Evolutionary conservation across 345 rosid genomes (phyloP), one percentile per base, ranked within the genome.

Genomic region (Nasturtium officinale): DNA sequence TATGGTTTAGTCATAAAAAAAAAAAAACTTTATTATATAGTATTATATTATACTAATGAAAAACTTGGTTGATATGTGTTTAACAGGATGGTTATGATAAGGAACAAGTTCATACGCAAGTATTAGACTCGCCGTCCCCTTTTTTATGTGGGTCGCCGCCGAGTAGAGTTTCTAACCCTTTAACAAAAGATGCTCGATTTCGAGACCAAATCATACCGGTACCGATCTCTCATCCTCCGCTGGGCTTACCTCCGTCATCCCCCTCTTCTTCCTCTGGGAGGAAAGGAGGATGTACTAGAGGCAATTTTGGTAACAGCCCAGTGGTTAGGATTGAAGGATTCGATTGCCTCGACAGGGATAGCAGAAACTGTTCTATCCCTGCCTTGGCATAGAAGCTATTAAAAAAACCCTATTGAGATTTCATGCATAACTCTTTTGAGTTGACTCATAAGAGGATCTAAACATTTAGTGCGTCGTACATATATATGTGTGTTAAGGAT

Each of bases 121-220:
- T 51, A 64, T 4, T 71, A 77, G 80, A 77, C 76, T 77, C 80
- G 67, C 72, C 73, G 72, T 77, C 80, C 90, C 97, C 94, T 25
- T 93, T 86, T 90, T 89, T 90, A 75, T 82, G 89, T 43, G 99
- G 99, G 88, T 91, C 97, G 79, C 99, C 99, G 85, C 99, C 99
- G 69, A 91, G 96, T 81, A 86, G 99, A 91, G 99, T 95, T 75
- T 84, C 93, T 89, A 95, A 95, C 92, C 99, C 99, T 63, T 76
- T 95, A 87, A 90, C 87, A 79, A 94, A 85, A 28, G 99, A 95
- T 77, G 96, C 92, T 57, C 83, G 87, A 65, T 95, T 95, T 25
- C 79, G 91, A 81, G 90, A 91, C n/a, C 93, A 87, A 35, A 79
- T 79, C 71, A 48, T 81, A 8, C 18, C 56, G 5, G 57, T 81